A percentile compares a stretch with the other conserved stretches of the same genome.
Conservation (phyloP, 2,329 filamentous ascomycete species). For the Penicillium decumbens region DNA sequence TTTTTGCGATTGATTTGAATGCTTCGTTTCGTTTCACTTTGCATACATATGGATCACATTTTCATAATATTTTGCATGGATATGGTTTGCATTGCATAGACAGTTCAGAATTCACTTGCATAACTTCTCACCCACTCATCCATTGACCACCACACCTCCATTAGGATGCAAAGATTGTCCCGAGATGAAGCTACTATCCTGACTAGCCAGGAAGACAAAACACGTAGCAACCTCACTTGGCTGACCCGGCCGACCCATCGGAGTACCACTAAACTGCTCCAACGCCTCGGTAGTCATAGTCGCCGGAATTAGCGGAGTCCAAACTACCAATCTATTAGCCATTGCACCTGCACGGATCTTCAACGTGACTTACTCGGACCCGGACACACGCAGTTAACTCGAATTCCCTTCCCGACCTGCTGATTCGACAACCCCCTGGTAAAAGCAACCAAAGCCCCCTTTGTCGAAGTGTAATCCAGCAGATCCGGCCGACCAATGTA, state of each 20-base stretch:
- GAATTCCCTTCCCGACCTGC: constrained; percentile 64
- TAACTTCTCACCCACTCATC: constrained; percentile 21
- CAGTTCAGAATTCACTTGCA: background rate
- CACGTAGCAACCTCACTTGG: constrained; percentile 77
- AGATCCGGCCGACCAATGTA: constrained; percentile 76
- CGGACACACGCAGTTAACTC: constrained; percentile 72
- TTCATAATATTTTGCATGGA: background rate
- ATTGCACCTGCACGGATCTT: no score
- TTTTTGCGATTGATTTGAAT: no score
- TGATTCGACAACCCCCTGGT: constrained; percentile 73
- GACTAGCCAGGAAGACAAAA: constrained; percentile 73
- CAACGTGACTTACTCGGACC: constrained; percentile 51
- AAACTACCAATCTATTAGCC: constrained; percentile 45
- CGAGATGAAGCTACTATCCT: constrained; percentile 68
- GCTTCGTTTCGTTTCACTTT: background rate
- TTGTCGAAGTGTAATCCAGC: constrained; percentile 74
- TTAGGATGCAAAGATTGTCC: constrained; percentile 68
- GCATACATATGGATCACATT: background rate
- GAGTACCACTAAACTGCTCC: constrained; percentile 63
- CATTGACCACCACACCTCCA: constrained; percentile 54
- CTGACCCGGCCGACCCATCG: constrained; percentile 73
- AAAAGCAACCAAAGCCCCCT: constrained; percentile 71
- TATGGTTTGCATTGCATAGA: background rate
- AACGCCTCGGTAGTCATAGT: constrained; percentile 67
- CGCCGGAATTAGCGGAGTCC: constrained; percentile 68